phyloP scores from a whole-genome alignment of 345 rosid genomes.

The Eutrema yunnanense region DNA sequence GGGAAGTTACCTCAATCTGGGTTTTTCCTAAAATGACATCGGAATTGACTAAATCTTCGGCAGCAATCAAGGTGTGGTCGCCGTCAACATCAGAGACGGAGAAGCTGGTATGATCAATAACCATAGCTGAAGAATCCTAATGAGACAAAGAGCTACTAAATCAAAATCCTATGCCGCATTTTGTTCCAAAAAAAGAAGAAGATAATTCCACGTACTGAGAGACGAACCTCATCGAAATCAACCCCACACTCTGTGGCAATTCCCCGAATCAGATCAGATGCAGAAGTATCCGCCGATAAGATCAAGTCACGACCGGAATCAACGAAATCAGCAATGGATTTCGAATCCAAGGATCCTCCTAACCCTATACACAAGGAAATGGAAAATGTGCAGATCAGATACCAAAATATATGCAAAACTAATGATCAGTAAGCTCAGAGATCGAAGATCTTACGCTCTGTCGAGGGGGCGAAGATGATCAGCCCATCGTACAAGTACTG shows the following conservation, averaged over 20 bases:
- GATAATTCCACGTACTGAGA: constrained; percentile 3
- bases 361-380: constrained; percentile 29
- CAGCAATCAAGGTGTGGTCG: constrained; percentile 58
- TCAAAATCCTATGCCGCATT: constrained; percentile 3
- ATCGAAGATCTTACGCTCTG: constrained; percentile 44
- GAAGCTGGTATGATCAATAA: constrained; percentile 54
- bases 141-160: constrained; percentile 2
- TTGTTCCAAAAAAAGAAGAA: not conserved
- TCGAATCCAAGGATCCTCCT: constrained; percentile 59
- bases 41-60: constrained; percentile 46
- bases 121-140: constrained; percentile 58
- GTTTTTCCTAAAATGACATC: constrained; percentile 48
- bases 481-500: constrained; percentile 54
- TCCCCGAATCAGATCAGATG: constrained; percentile 51
- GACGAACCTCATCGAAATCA: constrained; percentile 66
- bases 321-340: constrained; percentile 53
- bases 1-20: constrained; percentile 41
- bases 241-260: constrained; percentile 62
- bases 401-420: not conserved
- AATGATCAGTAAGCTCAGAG: not conserved
- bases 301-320: constrained; percentile 73
- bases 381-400: not conserved
- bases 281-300: constrained; percentile 55
- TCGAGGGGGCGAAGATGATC: constrained; percentile 54
- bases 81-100: constrained; percentile 46